Conservation (phyloP, 306 rosid genomes). For the Acacia confusa region DNA sequence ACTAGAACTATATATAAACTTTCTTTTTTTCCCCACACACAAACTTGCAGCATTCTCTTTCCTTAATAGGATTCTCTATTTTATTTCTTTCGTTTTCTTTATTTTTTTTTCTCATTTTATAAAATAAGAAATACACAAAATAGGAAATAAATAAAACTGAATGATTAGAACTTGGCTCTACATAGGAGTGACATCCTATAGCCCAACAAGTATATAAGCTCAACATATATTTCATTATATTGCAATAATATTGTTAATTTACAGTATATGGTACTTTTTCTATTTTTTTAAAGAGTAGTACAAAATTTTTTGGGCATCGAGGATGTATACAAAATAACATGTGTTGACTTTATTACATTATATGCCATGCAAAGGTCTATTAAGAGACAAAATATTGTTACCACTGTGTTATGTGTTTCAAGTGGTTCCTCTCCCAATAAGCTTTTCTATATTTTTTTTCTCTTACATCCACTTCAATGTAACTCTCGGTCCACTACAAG, state of each 20-base stretch:
- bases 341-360: neutral
- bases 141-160: too few relatives aligned
- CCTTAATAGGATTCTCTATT: too few relatives aligned
- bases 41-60: too few relatives aligned
- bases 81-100: too few relatives aligned
- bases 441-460: neutral
- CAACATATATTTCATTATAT: too few relatives aligned
- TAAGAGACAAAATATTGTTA: neutral
- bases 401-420: neutral
- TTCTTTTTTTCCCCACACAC: too few relatives aligned
- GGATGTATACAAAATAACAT: neutral
- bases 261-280: neutral
- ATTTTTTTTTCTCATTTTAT: too few relatives aligned
- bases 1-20: too few relatives aligned
- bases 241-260: neutral
- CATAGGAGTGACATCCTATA: too few relatives aligned
- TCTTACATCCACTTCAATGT: neutral
- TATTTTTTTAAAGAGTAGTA: neutral
- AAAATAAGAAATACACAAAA: too few relatives aligned
- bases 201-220: too few relatives aligned
- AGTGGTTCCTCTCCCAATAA: neutral
- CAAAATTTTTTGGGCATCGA: neutral
- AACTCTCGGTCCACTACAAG: neutral
- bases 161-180: too few relatives aligned
- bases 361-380: neutral